A percentile compares a stretch with the other conserved stretches of the same genome.
These are phyloP conservation scores for Sporothrix brunneoviolacea DNA, from an alignment of 2,329 filamentous ascomycete genomes.

Conservation along the genomic window DNA sequence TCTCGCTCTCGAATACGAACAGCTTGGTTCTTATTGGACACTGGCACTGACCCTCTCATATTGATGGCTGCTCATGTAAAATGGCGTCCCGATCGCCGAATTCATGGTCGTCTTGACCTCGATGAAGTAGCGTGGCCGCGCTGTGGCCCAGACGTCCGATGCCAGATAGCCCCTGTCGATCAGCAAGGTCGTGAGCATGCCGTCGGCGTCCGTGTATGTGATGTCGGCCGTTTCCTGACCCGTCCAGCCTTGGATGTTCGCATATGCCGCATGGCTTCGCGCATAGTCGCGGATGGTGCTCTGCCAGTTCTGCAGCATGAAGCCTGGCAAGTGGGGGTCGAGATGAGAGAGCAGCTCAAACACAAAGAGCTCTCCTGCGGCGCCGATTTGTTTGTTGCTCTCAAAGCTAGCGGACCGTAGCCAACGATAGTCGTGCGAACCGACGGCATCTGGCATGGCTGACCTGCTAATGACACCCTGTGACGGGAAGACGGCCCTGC, in stretches of 20 bases:
- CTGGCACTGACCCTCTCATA: conserved; percentile 32
- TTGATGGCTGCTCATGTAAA: conserved; percentile 42
- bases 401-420: background rate
- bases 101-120: conserved; percentile 45
- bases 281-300: conserved; percentile 40
- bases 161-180: conserved; percentile 29
- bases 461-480: too few relatives aligned
- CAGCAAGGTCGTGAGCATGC: conserved; percentile 29
- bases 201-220: conserved; percentile 33
- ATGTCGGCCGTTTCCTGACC: conserved; percentile 42
- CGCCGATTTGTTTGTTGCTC: conserved; percentile 7
- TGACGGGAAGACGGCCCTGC: background rate
- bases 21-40: background rate
- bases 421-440: background rate
- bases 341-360: background rate
- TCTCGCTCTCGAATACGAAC: too few relatives aligned
- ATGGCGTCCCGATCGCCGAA: conserved; percentile 29
- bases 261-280: conserved; percentile 33
- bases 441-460: background rate
- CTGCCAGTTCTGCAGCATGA: conserved; percentile 37
- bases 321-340: conserved; percentile 19
- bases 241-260: conserved; percentile 32
- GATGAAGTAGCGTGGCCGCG: conserved; percentile 36
- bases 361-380: conserved; percentile 8
- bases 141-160: conserved; percentile 21